Conservation (phyloP, 176 grass and related monocot species). For the Alloteropsis semialata region DNA sequence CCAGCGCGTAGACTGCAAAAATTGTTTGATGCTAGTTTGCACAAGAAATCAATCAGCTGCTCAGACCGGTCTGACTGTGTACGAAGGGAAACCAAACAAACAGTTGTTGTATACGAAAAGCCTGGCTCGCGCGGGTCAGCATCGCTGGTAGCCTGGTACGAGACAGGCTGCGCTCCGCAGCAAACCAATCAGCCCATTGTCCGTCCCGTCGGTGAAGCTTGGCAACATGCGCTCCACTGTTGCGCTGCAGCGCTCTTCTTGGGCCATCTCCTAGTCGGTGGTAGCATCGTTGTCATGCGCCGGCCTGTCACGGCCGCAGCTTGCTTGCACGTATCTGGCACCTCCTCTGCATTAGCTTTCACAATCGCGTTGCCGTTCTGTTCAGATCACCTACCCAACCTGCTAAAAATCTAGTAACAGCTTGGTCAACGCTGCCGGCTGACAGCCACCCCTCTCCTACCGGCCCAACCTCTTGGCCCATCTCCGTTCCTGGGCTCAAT, state of each 20-base stretch:
- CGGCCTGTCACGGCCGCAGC: neutral
- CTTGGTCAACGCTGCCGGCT: neutral
- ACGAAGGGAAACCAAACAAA: no score
- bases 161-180: no score
- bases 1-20: no score
- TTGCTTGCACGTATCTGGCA: constrained; percentile 28
- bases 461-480: neutral
- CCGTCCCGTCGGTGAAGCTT: neutral
- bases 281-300: constrained; percentile 4
- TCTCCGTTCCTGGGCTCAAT: neutral
- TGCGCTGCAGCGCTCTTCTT: neutral
- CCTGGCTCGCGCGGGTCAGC: no score
- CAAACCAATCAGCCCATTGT: no score
- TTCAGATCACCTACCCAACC: neutral
- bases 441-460: constrained; percentile 11
- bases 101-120: no score
- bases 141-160: no score
- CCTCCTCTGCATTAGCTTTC: neutral
- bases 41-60: no score
- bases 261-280: neutral
- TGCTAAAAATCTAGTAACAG: neutral
- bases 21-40: no score
- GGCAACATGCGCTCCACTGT: neutral
- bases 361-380: neutral
- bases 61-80: no score